Base-by-base conservation (phyloP, 2,329 filamentous ascomycete species). In the Cladobotryum protrusum region DNA sequence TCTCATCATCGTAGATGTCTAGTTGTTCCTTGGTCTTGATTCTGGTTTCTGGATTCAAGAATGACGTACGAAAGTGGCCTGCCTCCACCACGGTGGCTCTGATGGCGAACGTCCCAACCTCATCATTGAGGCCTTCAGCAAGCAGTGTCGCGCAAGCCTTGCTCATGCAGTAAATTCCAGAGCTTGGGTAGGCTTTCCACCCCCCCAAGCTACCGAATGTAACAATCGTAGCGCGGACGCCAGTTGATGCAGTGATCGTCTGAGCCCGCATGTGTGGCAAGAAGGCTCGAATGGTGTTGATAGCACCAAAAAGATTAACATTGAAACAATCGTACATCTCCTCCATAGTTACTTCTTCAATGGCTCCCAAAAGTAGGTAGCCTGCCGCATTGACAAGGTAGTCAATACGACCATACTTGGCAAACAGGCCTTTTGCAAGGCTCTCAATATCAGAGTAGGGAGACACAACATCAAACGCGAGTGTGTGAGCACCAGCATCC, bases 291-390 rank as follows among this genome's bases (percentile, higher is more conserved):
- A 72, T 68, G 1, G 77, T 68, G 49, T 74, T 77, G 45, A 78
- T 59, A 7, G 67, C 61, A 3, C 77, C 78, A 53, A 80, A 75
- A 29, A 81, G 73, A 50, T 82, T 81, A 29, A 75, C 76, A 57
- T 75, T 69, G 60, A 77, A 78, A 11, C 61, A 55, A 3, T 64
- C 59, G 11, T 62, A 63, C 18, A 69, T 56, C 52, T 74, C 70
- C 34, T 69, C 55, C 1, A 62, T 59, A 3, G 63, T 66, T 0
- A 60, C 57, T 53, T 73, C 73, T 53, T 76, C 73, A 2, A 69
- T 58, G 0, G 67, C 60, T 1, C 70, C 72, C 29, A 70, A 65
- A 4, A 75, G 64, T 33, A 73, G 64, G 57, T 67, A 76, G 0
- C 72, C 75, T 0, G 73, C 74, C 0, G 72, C 68, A 24, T 77